Evolutionary conservation across 1,284 basidiomycete species (phyloP), one percentile per base, ranked within the genome.

Genomic region (Naganishia sp.): DNA sequence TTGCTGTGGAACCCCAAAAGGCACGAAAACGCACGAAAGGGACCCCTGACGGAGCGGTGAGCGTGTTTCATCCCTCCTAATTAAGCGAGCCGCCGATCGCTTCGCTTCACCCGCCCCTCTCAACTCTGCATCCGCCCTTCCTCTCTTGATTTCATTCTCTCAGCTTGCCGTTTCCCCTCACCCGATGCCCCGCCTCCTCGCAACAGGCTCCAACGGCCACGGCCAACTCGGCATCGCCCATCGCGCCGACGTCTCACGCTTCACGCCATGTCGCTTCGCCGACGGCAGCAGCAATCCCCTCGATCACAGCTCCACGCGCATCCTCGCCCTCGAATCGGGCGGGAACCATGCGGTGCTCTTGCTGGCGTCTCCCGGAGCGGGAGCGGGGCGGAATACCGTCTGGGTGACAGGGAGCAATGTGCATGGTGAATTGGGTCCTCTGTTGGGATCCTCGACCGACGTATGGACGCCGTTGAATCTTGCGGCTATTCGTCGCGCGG

Each of bases 121-220:
- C 15, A 25, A 15, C 11, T 35, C 32, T 53, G 17, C 25, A n/a
- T 35, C 17, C n/a, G 15, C 42, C 3, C 25, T 3, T 35, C 32
- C 10, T n/a, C 57, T 23, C 23, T 15, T 5, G 57, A 35, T 6
- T 6, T 4, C 13, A 39, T 1, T 39, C 28, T 28, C 28, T 28
- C n/a, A n/a, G 28, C 28, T 5, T 9, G 35, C 46, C 21, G 17
- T 35, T 6, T 31, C 13, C 13, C 3, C 35, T 9, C 21, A 32
- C 46, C 13, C 41, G 1, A 46, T 39, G 32, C 43, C 18, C 17
- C 51, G 31, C 41, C 80, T 87, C 2, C 75, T 83, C 51, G 84
- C 87, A 9, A 83, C 86, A 47, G 90, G 90, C 3, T 92, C 90
- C 0, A 93, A 93, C 73, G 87, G 87, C 17, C 83, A 84, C 51